These are phyloP conservation scores for Acanthochlamys bracteata DNA, from an alignment of 106 monocot genomes.

Conservation along the genomic window DNA sequence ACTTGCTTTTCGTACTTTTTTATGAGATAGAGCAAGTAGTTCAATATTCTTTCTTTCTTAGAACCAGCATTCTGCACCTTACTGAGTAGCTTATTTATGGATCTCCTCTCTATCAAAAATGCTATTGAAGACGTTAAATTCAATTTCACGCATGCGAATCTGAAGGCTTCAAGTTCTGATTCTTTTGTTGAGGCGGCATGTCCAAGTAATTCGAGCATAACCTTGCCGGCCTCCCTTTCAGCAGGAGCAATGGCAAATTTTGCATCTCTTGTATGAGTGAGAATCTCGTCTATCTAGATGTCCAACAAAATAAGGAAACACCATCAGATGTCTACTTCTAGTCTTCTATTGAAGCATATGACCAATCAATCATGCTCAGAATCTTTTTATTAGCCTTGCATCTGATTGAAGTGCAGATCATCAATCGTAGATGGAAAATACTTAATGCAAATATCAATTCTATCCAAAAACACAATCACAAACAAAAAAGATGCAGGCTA, in stretches of 20 bases:
- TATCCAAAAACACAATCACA: too few species aligned
- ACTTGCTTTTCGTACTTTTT: slow-evolving; percentile 49
- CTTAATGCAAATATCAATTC: too few species aligned
- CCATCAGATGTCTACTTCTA: too few species aligned
- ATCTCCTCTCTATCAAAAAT: slow-evolving; percentile 78
- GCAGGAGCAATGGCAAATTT: slow-evolving; percentile 54
- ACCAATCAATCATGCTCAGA: too few species aligned
- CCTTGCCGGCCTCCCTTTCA: slow-evolving; percentile 63
- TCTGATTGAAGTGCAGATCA: too few species aligned
- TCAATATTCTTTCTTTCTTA: slow-evolving; percentile 54
- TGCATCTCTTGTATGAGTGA: slow-evolving; percentile 38
- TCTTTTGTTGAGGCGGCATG: slow-evolving; percentile 43
- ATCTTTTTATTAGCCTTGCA: too few species aligned
- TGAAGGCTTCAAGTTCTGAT: slow-evolving; percentile 50
- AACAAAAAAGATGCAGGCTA: too few species aligned
- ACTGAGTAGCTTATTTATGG: slow-evolving; percentile 54
- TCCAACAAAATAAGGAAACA: too few species aligned
- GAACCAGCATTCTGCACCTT: slow-evolving; percentile 26
- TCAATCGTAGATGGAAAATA: too few species aligned
- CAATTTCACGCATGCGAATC: slow-evolving; percentile 45
- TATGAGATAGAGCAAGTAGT: slow-evolving; percentile 58
- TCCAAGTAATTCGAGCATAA: slow-evolving; percentile 38
- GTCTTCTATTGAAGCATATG: too few species aligned
- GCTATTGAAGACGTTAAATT: slow-evolving; percentile 55
- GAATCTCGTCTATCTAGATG: slow-evolving; percentile 45